phyloP scores from a whole-genome alignment of 2,329 filamentous ascomycete species.

The Geoglossum cookeanum region DNA sequence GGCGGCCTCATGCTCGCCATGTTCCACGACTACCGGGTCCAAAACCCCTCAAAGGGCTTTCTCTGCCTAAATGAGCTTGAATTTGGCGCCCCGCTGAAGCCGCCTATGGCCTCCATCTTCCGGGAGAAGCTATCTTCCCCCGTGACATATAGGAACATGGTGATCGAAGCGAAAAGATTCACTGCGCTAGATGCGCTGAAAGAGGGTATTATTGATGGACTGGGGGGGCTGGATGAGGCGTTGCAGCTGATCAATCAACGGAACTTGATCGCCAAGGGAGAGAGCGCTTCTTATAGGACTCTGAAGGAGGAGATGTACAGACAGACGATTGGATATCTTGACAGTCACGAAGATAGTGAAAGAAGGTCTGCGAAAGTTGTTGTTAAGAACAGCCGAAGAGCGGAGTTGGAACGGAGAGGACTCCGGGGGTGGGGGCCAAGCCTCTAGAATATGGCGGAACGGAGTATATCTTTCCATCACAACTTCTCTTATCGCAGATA shows the following conservation, averaged over 20 bases:
- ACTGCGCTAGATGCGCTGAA: conserved; percentile 41
- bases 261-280: conserved; percentile 38
- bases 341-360: conserved; percentile 26
- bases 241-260: conserved; percentile 39
- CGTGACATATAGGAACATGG: conserved; percentile 38
- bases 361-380: conserved; percentile 30
- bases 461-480: too few relatives aligned
- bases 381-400: conserved; percentile 22
- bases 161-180: conserved; percentile 57
- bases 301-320: conserved; percentile 63
- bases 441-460: background rate
- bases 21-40: conserved; percentile 68
- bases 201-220: conserved; percentile 46
- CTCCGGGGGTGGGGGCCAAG: background rate
- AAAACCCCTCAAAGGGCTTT: conserved; percentile 43
- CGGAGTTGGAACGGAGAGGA: conserved; percentile 16
- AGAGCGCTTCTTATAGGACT: conserved; percentile 46
- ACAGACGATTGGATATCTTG: conserved; percentile 40
- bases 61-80: conserved; percentile 10
- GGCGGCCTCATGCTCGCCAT: conserved; percentile 66
- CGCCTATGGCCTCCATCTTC: conserved; percentile 59
- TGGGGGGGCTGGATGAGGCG: conserved; percentile 45
- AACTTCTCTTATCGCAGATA: too few relatives aligned
- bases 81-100: conserved; percentile 12
- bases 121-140: conserved; percentile 42